A percentile compares a stretch with the other conserved stretches of the same genome.
Evolutionary conservation across 1,284 basidiomycete genomes (phyloP).

Genomic region (Apiotrichum porosum): DNA sequence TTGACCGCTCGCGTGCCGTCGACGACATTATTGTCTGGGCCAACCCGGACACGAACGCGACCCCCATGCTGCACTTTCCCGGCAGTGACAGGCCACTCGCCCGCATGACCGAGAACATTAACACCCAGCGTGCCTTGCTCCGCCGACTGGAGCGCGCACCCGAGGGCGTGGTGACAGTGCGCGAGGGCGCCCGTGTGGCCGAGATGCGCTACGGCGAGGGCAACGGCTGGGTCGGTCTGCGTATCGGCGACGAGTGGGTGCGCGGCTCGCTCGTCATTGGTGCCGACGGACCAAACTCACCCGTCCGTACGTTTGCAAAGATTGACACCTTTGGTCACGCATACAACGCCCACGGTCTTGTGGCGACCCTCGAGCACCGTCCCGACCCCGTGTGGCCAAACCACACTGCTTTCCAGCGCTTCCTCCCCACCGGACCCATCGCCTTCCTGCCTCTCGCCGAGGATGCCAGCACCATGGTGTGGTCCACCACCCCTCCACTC

Average conservation of each 20-base stretch:
- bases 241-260: slow-evolving; percentile 42
- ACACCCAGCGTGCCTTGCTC: slow-evolving; percentile 77
- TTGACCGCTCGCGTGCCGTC: slow-evolving; percentile 63
- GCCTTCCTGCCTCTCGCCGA: slow-evolving; percentile 81
- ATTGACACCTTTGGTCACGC: slow-evolving; percentile 89
- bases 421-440: slow-evolving; percentile 91
- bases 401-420: slow-evolving; percentile 86
- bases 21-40: slow-evolving; percentile 88
- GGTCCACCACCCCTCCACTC: slow-evolving; percentile 80
- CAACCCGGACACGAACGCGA: slow-evolving; percentile 49
- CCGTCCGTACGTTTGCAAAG: slow-evolving; percentile 78
- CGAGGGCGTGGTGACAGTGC: slow-evolving; percentile 29
- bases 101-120: slow-evolving; percentile 80
- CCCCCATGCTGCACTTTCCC: slow-evolving; percentile 42
- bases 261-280: slow-evolving; percentile 58
- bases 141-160: slow-evolving; percentile 43
- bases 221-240: slow-evolving; percentile 42
- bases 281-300: slow-evolving; percentile 92
- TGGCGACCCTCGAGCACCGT: slow-evolving; percentile 75
- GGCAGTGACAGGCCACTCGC: slow-evolving; percentile 57
- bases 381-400: slow-evolving; percentile 57
- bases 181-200: slow-evolving; percentile 34
- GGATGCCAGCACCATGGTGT: slow-evolving; percentile 80
- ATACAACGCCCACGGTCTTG: slow-evolving; percentile 85
- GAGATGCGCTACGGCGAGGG: slow-evolving; percentile 42